These are phyloP conservation scores for Apiotrichum veenhuisii DNA, from an alignment of 1,284 basidiomycete species.

Conservation along the genomic window DNA sequence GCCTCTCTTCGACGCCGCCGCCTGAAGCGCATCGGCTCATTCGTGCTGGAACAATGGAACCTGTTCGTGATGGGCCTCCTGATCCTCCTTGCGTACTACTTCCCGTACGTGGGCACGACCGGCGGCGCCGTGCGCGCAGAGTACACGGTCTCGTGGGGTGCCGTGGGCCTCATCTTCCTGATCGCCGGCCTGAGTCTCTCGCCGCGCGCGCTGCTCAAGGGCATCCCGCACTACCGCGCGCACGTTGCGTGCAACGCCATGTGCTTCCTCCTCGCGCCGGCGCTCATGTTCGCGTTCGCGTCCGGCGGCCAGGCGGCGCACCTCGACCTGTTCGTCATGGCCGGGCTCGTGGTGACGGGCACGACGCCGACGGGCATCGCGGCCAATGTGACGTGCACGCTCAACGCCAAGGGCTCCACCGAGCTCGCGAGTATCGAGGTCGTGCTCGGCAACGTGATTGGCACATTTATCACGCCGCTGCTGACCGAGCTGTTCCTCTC, in stretches of 20 bases:
- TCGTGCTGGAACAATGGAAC: conserved; percentile 20
- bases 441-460: conserved; percentile 34
- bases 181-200: conserved; percentile 39
- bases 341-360: conserved; percentile 24
- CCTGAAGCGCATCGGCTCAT: not conserved
- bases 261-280: conserved; percentile 19
- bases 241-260: conserved; percentile 34
- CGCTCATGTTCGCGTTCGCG: conserved; percentile 30
- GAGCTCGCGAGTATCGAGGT: conserved; percentile 33
- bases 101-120: conserved; percentile 28
- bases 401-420: conserved; percentile 36
- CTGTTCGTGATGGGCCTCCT: conserved; percentile 26
- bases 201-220: conserved; percentile 27
- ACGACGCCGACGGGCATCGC: conserved; percentile 32
- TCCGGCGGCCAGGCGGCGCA: conserved; percentile 27
- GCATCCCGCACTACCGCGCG: conserved; percentile 22
- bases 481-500: conserved; percentile 11
- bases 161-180: conserved; percentile 46
- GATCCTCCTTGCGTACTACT: conserved; percentile 30
- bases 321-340: conserved; percentile 15
- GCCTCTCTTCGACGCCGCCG: too few species aligned
- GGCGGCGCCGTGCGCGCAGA: conserved; percentile 27
- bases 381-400: conserved; percentile 44
- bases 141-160: conserved; percentile 33
- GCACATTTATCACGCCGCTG: conserved; percentile 27